Base-by-base conservation (phyloP, 176 grass and related monocot genomes). In the Musa schizocarpa region DNA sequence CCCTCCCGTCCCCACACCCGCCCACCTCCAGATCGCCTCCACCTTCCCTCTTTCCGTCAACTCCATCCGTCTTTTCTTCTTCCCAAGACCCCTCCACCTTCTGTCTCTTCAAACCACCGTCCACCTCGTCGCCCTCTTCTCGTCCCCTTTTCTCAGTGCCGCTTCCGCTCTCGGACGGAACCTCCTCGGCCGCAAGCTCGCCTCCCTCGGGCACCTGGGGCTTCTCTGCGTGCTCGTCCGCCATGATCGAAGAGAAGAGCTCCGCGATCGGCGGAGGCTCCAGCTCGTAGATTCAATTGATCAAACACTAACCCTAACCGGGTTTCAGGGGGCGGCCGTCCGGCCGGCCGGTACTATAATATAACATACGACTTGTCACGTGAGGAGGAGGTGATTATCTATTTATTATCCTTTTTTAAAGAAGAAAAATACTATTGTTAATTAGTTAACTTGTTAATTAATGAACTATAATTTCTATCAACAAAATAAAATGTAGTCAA, bases 91-190 rank as follows among this genome's bases (percentile, higher is more conserved):
- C 72, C 53, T 86, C 79, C n/a, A 24, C 52, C 72, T 77, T 85
- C 14, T 27, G 65, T 77, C 79, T 76, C 29, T 85, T 81, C 78
- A 20, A 77, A 71, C 14, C 25, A 71, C 9, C 65, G 22, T 80
- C 83, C 65, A 73, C 78, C 54, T 17, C 72, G 12, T 66, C 86
- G 16, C 57, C 57, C 3, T 54, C 81, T 8, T 23, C 79, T 14
- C 77, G 74, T 74, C 80, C 65, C 50, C 69, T n/a, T 59, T 84
- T 84, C 20, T 16, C 74, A 57, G 73, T 83, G 20, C 72, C 67
- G 34, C 65, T 83, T 50, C 58, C 72, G 27, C 83, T 87, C 72
- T 86, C 57, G 16, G 43, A 50, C 29, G 19, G 12, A 54, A 50
- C 27, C 14, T 16, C 29, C 1, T 71, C 54, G 11, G n/a, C 54